phyloP scores from a whole-genome alignment of 257 asterid species.

The Rhazya stricta region DNA sequence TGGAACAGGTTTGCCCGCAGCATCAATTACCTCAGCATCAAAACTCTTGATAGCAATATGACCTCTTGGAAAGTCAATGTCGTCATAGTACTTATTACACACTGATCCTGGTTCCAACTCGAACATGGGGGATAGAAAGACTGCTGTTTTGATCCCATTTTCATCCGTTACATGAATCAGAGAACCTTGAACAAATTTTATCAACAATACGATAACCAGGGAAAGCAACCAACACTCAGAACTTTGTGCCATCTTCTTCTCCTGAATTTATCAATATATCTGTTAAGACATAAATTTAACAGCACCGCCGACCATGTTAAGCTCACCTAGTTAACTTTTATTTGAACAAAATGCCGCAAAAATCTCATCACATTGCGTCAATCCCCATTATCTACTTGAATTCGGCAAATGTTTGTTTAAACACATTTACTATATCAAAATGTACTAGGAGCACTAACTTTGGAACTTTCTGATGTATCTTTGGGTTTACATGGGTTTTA shows the following conservation, averaged over 20 bases:
- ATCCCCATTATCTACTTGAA: neutral
- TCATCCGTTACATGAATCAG: constrained; percentile 22
- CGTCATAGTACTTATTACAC: constrained; percentile 38
- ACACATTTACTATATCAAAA: neutral
- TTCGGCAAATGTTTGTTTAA: neutral
- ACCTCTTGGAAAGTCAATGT: constrained; percentile 59
- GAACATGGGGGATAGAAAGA: constrained; percentile 53
- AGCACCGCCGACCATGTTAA: neutral
- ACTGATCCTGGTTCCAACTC: constrained; percentile 63
- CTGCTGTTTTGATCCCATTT: constrained; percentile 41
- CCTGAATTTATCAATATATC: constrained; percentile 4
- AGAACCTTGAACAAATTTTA: constrained; percentile 16
- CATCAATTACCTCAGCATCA: constrained; percentile 61
- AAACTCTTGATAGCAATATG: constrained; percentile 66
- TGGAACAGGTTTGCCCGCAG: constrained; percentile 52
- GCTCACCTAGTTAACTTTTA: neutral
- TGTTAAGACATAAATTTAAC: constrained; percentile 1
- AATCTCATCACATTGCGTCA: neutral
- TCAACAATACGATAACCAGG: constrained; percentile 26
- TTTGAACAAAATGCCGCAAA: neutral
- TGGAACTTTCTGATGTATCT: neutral
- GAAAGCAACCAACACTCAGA: constrained; percentile 18
- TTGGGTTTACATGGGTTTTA: neutral
- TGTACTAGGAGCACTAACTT: neutral
- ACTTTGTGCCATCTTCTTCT: constrained; percentile 22